Base-by-base conservation (phyloP, 2,329 filamentous ascomycete species). In the Phoma sp. region DNA sequence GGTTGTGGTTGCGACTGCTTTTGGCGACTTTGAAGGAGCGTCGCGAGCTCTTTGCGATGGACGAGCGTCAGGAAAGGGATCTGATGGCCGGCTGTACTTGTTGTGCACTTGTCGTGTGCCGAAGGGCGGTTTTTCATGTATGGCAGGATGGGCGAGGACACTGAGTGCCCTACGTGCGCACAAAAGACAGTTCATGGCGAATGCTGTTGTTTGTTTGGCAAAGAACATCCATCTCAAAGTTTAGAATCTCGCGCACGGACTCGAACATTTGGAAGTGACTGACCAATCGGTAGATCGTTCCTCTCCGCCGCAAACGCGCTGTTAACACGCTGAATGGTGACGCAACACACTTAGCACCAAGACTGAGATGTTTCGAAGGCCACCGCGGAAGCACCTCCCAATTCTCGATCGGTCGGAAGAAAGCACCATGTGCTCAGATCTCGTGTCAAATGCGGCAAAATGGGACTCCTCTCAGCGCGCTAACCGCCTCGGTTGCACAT, bases 401-500 rank as follows among this genome's bases (percentile, higher is more conserved):
- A 36, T 4, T 46, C 25, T 41, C 46, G 52, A 55, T 55, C 36
- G 41, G 41, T 43, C 43, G 41, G 35, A 22, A 37, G 27, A 50
- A 50, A 39, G 38, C 32, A 46, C 29, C 41, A 55, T 51, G 51
- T 43, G 33, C 43, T 33, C 24, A 38, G 48, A 49, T 39, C 45
- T 57, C 49, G 33, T 51, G 19, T 53, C 48, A 36, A 58, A 49
- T 24, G 54, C 39, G 65, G 58, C 56, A 56, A 54, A 45, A 60
- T 54, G 56, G 55, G 57, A 43, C 43, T 51, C 43, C 43, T 60
- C 57, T 53, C 51, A 36, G 33, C 38, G 50, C 44, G 44, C 56
- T 61, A 64, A 56, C 43, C 64, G 62, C 63, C 69, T 68, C 61
- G 68, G 65, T 64, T 64, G 66, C 68, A 70, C 63, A 68, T 73